These are phyloP conservation scores for Laetiporus sulphureus DNA, from an alignment of 1,284 basidiomycete species.

Conservation along the genomic window DNA sequence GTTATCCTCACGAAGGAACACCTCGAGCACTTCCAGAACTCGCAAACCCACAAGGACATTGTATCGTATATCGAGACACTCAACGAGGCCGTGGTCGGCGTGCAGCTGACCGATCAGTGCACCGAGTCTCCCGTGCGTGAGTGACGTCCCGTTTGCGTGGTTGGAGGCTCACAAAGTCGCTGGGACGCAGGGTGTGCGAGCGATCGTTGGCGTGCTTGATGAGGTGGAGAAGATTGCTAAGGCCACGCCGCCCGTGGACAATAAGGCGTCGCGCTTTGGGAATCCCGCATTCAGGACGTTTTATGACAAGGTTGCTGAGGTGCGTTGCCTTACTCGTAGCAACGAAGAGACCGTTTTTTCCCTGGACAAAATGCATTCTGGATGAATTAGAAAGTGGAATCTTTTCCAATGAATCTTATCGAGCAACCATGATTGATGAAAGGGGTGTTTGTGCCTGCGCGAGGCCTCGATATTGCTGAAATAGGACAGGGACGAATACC, in stretches of 20 bases:
- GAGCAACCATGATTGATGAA: too few species aligned
- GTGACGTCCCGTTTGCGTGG: constrained; percentile 3
- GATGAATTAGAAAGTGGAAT: too few species aligned
- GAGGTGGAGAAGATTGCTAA: constrained; percentile 62
- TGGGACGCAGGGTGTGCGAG: constrained; percentile 47
- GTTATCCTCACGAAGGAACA: constrained; percentile 77
- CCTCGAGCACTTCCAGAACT: constrained; percentile 72
- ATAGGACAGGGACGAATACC: too few species aligned
- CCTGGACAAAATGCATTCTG: too few species aligned
- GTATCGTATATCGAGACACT: not conserved
- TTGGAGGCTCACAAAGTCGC: constrained; percentile 1
- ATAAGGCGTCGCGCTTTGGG: constrained; percentile 89
- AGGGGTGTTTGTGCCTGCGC: too few species aligned
- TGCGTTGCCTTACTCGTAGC: constrained; percentile 35
- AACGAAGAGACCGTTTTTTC: too few species aligned
- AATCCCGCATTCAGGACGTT: constrained; percentile 96
- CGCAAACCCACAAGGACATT: constrained; percentile 43
- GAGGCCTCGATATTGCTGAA: too few species aligned
- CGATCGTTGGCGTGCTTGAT: constrained; percentile 61
- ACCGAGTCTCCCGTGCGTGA: constrained; percentile 48
- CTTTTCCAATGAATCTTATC: too few species aligned
- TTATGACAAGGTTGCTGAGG: constrained; percentile 77
- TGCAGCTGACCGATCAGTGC: constrained; percentile 69
- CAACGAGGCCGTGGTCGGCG: constrained; percentile 73
- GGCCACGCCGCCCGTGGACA: constrained; percentile 82